These are phyloP conservation scores for Diaporthe destruens DNA, from an alignment of 2,329 filamentous ascomycete species.

Conservation along the genomic window DNA sequence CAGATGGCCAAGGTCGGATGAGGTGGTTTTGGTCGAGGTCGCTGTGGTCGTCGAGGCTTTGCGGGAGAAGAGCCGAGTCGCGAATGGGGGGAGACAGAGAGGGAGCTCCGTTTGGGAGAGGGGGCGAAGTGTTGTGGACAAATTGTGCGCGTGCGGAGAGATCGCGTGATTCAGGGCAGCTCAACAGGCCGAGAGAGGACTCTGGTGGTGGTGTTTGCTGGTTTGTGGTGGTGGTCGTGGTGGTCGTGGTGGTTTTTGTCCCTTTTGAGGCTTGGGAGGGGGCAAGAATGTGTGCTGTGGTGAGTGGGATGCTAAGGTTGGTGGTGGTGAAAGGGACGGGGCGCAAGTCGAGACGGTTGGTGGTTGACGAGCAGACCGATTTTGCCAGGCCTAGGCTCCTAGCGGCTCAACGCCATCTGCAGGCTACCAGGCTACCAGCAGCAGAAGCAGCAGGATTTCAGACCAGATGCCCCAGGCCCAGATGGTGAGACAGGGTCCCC, in stretches of 20 bases:
- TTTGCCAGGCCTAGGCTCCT: constrained; percentile 26
- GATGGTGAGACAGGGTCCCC: constrained; percentile 8
- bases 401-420: constrained; percentile 30
- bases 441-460: not conserved
- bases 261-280: constrained; percentile 21
- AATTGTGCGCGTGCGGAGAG: not conserved
- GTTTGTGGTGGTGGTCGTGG: not conserved
- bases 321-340: constrained; percentile 1
- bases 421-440: constrained; percentile 17
- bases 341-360: constrained; percentile 13
- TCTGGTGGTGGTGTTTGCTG: constrained; percentile 1
- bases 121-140: not conserved
- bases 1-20: not conserved
- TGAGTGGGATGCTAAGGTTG: not conserved
- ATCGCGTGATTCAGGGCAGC: constrained; percentile 3
- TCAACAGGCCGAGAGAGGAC: not conserved
- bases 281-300: constrained; percentile 3
- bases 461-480: not conserved
- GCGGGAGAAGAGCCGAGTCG: not conserved
- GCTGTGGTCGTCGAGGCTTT: constrained; percentile 11
- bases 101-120: constrained; percentile 20
- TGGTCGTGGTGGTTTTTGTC: constrained; percentile 6
- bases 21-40: constrained; percentile 18
- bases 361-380: constrained; percentile 3
- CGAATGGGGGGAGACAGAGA: not conserved